Percentiles rank a stretch among this genome's conserved stretches.
Conservation (phyloP, 169 alveolate genomes). For the Eimeria sp. region DNA sequence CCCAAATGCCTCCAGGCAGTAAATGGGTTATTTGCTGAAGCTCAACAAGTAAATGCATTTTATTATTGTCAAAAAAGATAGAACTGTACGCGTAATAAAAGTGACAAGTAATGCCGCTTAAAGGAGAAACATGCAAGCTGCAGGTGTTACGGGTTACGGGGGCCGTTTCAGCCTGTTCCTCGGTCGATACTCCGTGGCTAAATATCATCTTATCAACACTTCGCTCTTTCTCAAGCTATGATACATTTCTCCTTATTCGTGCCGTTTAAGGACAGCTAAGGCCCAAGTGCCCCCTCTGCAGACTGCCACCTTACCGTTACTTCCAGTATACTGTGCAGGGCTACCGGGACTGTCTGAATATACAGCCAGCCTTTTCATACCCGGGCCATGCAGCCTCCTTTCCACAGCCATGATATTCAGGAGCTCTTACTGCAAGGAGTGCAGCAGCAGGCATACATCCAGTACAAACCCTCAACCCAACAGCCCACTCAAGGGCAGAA, state of each 20-base stretch:
- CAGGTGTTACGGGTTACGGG: neutral
- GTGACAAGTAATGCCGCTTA: neutral
- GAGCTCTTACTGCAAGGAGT: conserved; percentile 11
- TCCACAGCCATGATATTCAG: neutral
- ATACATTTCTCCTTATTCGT: neutral
- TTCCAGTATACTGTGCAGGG: neutral
- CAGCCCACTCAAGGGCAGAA: neutral
- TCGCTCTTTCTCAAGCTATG: neutral
- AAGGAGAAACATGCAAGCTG: neutral
- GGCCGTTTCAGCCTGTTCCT: neutral
- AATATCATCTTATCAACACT: neutral
- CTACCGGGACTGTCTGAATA: too few relatives aligned
- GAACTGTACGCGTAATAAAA: neutral
- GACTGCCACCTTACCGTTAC: neutral
- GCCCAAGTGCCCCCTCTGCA: neutral
- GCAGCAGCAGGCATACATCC: conserved; percentile 2
- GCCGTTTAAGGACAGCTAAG: neutral
- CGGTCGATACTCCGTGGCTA: neutral
- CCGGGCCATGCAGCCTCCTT: conserved; percentile 59
- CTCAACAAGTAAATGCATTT: neutral
- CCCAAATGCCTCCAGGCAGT: neutral
- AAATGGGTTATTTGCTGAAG: neutral
- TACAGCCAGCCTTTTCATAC: neutral
- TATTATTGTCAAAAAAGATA: neutral
- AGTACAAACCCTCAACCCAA: conserved; percentile 31